A percentile compares a stretch with the other conserved stretches of the same genome.
Conservation (phyloP, 768 basidiomycete genomes). For the Tricholoma bakamatsutake region DNA sequence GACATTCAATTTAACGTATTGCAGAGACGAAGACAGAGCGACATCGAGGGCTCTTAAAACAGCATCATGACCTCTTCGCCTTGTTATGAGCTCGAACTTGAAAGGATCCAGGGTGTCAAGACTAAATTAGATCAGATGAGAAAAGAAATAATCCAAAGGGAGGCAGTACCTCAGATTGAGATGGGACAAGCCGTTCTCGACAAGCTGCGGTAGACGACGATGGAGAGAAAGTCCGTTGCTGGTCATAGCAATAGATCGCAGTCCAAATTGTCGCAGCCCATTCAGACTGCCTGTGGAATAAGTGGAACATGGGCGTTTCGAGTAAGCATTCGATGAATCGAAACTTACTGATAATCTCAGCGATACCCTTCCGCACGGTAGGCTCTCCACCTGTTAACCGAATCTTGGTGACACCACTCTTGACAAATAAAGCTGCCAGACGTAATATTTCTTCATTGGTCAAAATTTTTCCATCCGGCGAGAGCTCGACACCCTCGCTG, state of each 20-base stretch:
- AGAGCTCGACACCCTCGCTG: constrained; percentile 67
- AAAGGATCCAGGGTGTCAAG: constrained; percentile 81
- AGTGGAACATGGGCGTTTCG: background rate
- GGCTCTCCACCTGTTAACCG: constrained; percentile 87
- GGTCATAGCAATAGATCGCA: constrained; percentile 80
- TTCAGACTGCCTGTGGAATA: constrained; percentile 49
- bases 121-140: constrained; percentile 29
- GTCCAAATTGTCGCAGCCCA: constrained; percentile 50
- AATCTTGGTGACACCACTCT: constrained; percentile 81
- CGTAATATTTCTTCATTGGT: constrained; percentile 73
- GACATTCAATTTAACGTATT: constrained; percentile 75
- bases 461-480: constrained; percentile 62
- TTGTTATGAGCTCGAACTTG: constrained; percentile 86
- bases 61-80: constrained; percentile 69
- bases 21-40: constrained; percentile 51
- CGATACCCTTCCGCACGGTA: constrained; percentile 71
- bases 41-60: constrained; percentile 62
- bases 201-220: constrained; percentile 61
- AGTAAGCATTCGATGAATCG: background rate
- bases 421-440: constrained; percentile 71
- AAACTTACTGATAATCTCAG: constrained; percentile 58
- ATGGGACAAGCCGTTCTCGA: constrained; percentile 72
- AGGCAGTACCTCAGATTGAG: constrained; percentile 53
- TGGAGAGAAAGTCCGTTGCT: constrained; percentile 76
- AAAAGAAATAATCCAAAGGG: background rate